Conservation (phyloP, 495 filamentous ascomycete species). For the Xylaria cubensis region DNA sequence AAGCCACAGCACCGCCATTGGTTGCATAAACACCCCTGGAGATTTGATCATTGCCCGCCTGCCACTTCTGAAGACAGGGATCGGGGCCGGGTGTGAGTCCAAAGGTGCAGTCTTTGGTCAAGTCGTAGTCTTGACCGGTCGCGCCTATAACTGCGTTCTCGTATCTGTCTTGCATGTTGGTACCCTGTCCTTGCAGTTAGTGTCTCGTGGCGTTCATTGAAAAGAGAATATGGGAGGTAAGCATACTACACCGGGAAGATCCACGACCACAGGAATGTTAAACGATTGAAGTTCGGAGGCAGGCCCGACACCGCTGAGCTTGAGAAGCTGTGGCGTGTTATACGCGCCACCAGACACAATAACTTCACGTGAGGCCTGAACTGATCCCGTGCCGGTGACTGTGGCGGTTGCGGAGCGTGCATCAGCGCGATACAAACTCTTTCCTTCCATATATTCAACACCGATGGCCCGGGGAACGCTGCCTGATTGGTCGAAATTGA, state of each 20-base stretch:
- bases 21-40: conserved; percentile 58
- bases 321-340: conserved; percentile 69
- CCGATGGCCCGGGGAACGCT: conserved; percentile 61
- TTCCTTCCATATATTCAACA: conserved; percentile 67
- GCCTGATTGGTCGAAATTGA: conserved; percentile 57
- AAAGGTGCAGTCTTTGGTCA: conserved; percentile 57
- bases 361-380: conserved; percentile 62
- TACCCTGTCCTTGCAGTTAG: conserved; percentile 43
- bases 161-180: conserved; percentile 70
- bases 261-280: conserved; percentile 57
- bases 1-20: conserved; percentile 53
- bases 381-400: conserved; percentile 51
- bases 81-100: conserved; percentile 46
- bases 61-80: conserved; percentile 58
- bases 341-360: conserved; percentile 67
- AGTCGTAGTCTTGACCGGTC: conserved; percentile 46
- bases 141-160: conserved; percentile 58
- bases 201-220: background rate
- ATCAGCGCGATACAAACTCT: conserved; percentile 65
- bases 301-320: conserved; percentile 68
- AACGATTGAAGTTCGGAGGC: conserved; percentile 50
- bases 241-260: conserved; percentile 63
- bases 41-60: conserved; percentile 36
- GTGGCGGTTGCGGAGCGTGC: conserved; percentile 41
- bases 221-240: background rate